Conservation (phyloP, 2,329 filamentous ascomycete species). For the Neofusicoccum umdonicola region DNA sequence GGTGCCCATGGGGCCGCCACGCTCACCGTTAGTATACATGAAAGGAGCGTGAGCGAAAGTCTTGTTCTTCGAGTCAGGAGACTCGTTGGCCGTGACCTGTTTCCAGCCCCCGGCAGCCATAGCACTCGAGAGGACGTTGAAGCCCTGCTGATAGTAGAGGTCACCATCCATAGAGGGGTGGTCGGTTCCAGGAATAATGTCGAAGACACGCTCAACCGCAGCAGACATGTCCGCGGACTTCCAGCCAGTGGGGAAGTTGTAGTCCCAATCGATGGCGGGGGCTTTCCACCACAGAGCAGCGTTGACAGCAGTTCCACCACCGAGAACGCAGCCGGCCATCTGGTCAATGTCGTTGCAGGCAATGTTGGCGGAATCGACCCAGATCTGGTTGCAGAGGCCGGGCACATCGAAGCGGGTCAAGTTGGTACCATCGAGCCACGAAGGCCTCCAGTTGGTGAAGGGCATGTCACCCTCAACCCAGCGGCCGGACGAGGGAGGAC, state of each 20-base stretch:
- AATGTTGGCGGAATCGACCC: constrained; percentile 61
- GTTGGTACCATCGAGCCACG: constrained; percentile 61
- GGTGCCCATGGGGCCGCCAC: constrained; percentile 68
- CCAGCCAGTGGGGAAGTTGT: constrained; percentile 72
- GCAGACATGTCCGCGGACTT: constrained; percentile 60
- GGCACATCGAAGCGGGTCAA: constrained; percentile 71
- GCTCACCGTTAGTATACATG: constrained; percentile 66
- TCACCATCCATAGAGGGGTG: constrained; percentile 65
- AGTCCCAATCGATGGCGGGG: constrained; percentile 65
- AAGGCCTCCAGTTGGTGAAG: constrained; percentile 18
- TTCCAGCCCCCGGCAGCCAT: constrained; percentile 62
- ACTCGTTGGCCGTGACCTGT: constrained; percentile 58
- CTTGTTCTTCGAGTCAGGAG: constrained; percentile 63
- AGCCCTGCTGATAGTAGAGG: constrained; percentile 66
- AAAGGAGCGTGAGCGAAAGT: constrained; percentile 64
- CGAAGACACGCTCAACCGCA: constrained; percentile 62
- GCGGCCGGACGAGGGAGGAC: constrained; percentile 58
- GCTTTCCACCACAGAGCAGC: constrained; percentile 68
- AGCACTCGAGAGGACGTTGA: constrained; percentile 60
- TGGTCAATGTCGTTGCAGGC: constrained; percentile 69
- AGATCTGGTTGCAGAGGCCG: constrained; percentile 69
- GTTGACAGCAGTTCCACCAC: constrained; percentile 66
- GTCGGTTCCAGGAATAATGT: constrained; percentile 68
- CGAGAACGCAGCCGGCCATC: constrained; percentile 70
- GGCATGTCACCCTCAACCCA: constrained; percentile 60